Conservation (phyloP, 441 rosid genomes). For the Bocquillonia castaneifolia region DNA sequence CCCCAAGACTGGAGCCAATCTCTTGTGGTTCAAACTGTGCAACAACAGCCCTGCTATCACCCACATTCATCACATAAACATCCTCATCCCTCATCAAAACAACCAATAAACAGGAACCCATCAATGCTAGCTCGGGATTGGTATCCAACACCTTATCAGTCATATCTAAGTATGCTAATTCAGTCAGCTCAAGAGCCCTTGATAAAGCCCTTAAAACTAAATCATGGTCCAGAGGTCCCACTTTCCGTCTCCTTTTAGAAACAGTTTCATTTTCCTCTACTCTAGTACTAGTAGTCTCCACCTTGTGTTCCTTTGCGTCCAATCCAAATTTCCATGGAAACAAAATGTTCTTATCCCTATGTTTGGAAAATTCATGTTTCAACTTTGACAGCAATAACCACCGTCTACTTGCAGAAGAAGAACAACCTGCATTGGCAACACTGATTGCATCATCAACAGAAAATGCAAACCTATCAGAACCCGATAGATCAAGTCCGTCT, state of each 20-base stretch:
- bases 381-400: conserved; percentile 79
- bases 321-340: conserved; percentile 76
- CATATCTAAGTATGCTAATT: conserved; percentile 81
- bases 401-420: conserved; percentile 62
- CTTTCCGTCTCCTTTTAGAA: conserved; percentile 58
- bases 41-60: conserved; percentile 95
- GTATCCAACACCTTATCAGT: conserved; percentile 84
- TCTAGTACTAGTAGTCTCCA: conserved; percentile 27
- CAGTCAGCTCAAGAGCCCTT: conserved; percentile 74
- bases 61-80: conserved; percentile 93
- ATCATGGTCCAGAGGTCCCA: conserved; percentile 70
- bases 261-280: conserved; percentile 46
- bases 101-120: conserved; percentile 95
- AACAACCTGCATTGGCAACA: conserved; percentile 56
- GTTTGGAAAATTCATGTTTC: conserved; percentile 72
- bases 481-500: conserved; percentile 92
- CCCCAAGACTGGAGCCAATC: conserved; percentile 38
- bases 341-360: conserved; percentile 44
- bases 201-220: conserved; percentile 80
- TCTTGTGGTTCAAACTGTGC: conserved; percentile 60
- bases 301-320: conserved; percentile 45
- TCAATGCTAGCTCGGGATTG: conserved; percentile 90
- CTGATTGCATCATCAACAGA: conserved; percentile 80
- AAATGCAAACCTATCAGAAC: conserved; percentile 86
- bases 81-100: conserved; percentile 91